Base-by-base conservation (phyloP, 2,329 filamentous ascomycete genomes). In the Chaetomiaceae sp. region DNA sequence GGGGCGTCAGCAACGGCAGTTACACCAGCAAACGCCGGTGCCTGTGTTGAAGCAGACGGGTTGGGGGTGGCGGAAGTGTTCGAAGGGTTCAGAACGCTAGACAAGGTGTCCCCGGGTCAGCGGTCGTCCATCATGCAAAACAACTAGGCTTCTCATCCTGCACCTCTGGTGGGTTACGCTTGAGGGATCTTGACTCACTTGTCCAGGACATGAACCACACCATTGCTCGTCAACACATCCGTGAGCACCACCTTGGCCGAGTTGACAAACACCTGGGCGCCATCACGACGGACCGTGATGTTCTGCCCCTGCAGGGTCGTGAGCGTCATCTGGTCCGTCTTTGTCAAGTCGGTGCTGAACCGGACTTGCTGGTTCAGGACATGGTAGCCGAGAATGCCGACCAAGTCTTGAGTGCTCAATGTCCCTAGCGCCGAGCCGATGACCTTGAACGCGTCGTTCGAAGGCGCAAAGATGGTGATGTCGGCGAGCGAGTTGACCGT, bases 381-480 rank as follows among this genome's bases (percentile, higher is more conserved):
- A 60, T 87, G 83, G 64, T 87, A 87, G 15, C 70, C 65, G 20
- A 86, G 68, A 42, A 86, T 72, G 34, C 63, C 62, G 4, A 68
- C 62, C 1, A 84, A 66, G 8, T 77, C 62, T 4, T 69, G 60
- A 0, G 62, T 58, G 15, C 68, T 67, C 14, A 81, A 60, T 44
- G 71, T 69, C 19, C 63, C 60, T 6, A 78, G 58, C 17, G 72
- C 68, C 29, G 71, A 76, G 45, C 74, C 77, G 36, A 84, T 76
- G 22, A 67, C 63, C 32, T 72, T 65, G 65, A 84, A 80, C 8
- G 80, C 80, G 2, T 67, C 66, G 59, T 84, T 80, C 56, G 68
- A 71, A 1, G 83, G 82, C 0, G 77, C 80, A 53, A 86, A 84
- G 52, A 86, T 71, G 43, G 82, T 86, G 17, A 84, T 54, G 56